Percentiles rank a stretch among this genome's conserved stretches.
Conservation (phyloP, 176 grass and related monocot genomes). For the Avena atlantica region DNA sequence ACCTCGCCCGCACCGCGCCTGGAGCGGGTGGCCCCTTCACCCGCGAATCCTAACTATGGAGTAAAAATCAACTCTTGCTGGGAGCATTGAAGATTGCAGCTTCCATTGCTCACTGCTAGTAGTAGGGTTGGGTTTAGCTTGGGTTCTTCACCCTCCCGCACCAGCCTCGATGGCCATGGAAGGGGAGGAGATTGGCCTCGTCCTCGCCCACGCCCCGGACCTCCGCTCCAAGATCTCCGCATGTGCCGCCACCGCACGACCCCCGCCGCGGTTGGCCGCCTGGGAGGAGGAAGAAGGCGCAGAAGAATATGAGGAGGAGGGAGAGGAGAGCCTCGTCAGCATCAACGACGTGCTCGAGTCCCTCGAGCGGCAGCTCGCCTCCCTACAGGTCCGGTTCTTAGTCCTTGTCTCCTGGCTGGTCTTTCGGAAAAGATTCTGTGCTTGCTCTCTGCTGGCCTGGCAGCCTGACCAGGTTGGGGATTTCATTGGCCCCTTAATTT, state of each 20-base stretch:
- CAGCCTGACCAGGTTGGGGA: too few species aligned
- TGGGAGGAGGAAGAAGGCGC: background rate
- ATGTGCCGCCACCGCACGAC: conserved; percentile 38
- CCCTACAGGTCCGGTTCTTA: conserved; percentile 60
- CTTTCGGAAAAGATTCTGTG: background rate
- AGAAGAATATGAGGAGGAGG: conserved; percentile 6
- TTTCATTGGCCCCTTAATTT: too few species aligned
- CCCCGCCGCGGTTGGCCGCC: conserved; percentile 8
- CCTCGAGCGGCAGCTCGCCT: conserved; percentile 77
- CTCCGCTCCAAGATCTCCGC: conserved; percentile 71
- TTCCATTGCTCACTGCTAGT: background rate
- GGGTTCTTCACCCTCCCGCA: conserved; percentile 24
- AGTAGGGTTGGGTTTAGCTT: conserved; percentile 11
- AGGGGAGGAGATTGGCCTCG: conserved; percentile 83
- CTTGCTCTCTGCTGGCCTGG: too few species aligned
- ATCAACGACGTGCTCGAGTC: conserved; percentile 77
- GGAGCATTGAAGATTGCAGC: background rate
- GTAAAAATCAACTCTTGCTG: too few species aligned
- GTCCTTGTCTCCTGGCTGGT: background rate
- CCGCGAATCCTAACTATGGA: too few species aligned
- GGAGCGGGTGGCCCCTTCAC: too few species aligned
- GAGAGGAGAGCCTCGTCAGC: conserved; percentile 52
- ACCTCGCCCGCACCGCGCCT: too few species aligned
- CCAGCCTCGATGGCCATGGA: conserved; percentile 59
- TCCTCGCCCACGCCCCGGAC: conserved; percentile 72